These are phyloP conservation scores for Hygrocybe coccinea DNA, from an alignment of 768 basidiomycete species.

Conservation along the genomic window DNA sequence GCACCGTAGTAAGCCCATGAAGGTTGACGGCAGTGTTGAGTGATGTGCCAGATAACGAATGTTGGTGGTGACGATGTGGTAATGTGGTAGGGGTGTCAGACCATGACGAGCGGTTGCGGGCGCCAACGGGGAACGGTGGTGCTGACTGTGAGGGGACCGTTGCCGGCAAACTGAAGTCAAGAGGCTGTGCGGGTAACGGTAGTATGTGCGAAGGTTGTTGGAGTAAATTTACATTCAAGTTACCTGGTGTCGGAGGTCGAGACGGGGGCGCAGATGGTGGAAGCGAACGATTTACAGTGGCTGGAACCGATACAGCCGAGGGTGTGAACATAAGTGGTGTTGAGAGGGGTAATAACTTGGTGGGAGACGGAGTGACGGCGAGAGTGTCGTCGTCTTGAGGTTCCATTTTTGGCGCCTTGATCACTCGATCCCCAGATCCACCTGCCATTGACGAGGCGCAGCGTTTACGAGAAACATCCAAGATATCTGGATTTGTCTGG, in stretches of 20 bases:
- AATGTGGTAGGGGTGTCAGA: constrained; percentile 1
- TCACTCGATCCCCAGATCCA: constrained; percentile 38
- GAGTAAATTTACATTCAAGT: background rate
- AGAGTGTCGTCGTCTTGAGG: constrained; percentile 41
- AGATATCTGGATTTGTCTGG: constrained; percentile 20
- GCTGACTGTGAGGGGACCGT: constrained; percentile 3
- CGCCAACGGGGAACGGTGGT: constrained; percentile 6
- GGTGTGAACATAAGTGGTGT: background rate
- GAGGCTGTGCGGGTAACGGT: background rate
- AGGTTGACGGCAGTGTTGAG: constrained; percentile 22
- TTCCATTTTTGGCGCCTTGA: constrained; percentile 46
- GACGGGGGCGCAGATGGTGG: constrained; percentile 29
- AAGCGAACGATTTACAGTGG: constrained; percentile 10
- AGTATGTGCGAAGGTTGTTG: constrained; percentile 1
- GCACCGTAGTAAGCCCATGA: constrained; percentile 13
- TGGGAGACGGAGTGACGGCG: constrained; percentile 21
- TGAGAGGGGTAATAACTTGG: constrained; percentile 12
- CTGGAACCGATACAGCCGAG: constrained; percentile 3
- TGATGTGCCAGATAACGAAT: constrained; percentile 40
- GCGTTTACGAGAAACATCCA: constrained; percentile 42
- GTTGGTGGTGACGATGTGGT: constrained; percentile 34
- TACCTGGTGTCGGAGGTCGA: constrained; percentile 25
- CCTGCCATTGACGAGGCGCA: constrained; percentile 34
- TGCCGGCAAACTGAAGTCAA: constrained; percentile 5
- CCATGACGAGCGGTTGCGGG: constrained; percentile 10